Evolutionary conservation across 306 rosid genomes (phyloP).

Genomic region (Ormosia emarginata): DNA sequence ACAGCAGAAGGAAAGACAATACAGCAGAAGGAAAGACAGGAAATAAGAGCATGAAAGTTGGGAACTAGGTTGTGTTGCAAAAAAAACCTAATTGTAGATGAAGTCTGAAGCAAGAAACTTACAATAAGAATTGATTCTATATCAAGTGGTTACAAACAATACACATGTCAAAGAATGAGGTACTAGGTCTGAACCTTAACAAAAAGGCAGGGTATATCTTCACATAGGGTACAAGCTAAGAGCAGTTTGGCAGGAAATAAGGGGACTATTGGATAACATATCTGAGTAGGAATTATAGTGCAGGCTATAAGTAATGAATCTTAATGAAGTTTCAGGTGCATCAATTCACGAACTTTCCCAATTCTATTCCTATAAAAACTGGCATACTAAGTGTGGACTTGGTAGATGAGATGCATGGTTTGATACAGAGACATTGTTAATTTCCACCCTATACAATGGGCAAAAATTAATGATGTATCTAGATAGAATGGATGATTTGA

Average conservation of each 20-base stretch:
- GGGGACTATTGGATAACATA: background rate
- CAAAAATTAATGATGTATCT: no score
- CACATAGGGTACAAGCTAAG: background rate
- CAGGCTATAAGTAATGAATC: background rate
- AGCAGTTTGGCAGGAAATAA: background rate
- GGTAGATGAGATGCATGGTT: background rate
- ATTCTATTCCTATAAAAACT: background rate
- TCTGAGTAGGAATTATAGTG: background rate
- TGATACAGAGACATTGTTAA: background rate
- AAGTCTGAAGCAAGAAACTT: no score
- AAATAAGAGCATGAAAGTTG: no score
- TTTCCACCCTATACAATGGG: no score
- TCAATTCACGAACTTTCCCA: background rate
- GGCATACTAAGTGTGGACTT: background rate
- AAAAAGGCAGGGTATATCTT: background rate
- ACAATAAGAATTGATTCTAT: background rate
- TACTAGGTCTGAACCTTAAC: background rate
- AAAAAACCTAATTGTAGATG: no score
- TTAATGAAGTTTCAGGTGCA: background rate
- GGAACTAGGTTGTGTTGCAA: no score
- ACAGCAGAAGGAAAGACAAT: no score
- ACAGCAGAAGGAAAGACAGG: no score
- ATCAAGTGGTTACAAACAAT: background rate
- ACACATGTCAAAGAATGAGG: background rate
- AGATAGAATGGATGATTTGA: no score